Percentiles rank a stretch among this genome's conserved stretches.
phyloP scores from a whole-genome alignment of 106 monocot species.

The Vanilla planifolia region DNA sequence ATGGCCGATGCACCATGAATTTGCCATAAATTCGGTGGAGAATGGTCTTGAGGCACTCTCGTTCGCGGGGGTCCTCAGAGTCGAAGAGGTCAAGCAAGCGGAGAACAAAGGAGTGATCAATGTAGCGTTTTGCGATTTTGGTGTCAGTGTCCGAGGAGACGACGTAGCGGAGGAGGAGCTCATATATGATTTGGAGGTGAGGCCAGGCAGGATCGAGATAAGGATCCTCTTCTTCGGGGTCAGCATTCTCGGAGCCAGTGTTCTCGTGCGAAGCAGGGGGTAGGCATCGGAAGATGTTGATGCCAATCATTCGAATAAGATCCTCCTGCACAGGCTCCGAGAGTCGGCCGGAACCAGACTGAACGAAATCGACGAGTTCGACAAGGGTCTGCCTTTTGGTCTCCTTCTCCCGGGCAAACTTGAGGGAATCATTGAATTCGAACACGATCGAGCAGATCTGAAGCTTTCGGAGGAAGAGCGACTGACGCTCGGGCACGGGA shows the following conservation, averaged over 20 bases:
- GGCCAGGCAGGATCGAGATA: slow-evolving; percentile 61
- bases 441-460: slow-evolving; percentile 33
- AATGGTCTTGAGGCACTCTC: slow-evolving; percentile 46
- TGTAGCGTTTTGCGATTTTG: slow-evolving; percentile 41
- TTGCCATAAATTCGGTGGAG: slow-evolving; percentile 51
- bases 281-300: slow-evolving; percentile 54
- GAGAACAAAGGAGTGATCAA: slow-evolving; percentile 48
- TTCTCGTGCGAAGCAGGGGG: slow-evolving; percentile 61
- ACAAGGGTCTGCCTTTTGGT: slow-evolving; percentile 38
- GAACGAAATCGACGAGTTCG: slow-evolving; percentile 42
- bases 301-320: slow-evolving; percentile 36
- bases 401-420: slow-evolving; percentile 37
- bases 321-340: slow-evolving; percentile 57
- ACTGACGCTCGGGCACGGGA: slow-evolving; percentile 24
- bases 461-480: slow-evolving; percentile 35
- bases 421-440: slow-evolving; percentile 32
- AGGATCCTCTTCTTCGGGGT: slow-evolving; percentile 62
- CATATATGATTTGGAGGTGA: slow-evolving; percentile 61
- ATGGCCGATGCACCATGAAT: slow-evolving; percentile 53
- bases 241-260: slow-evolving; percentile 30
- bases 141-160: slow-evolving; percentile 49
- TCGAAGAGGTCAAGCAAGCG: slow-evolving; percentile 41
- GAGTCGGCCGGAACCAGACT: slow-evolving; percentile 35
- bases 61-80: slow-evolving; percentile 45
- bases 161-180: slow-evolving; percentile 46